These are phyloP conservation scores for Thielaviopsis euricoi DNA, from an alignment of 2,329 filamentous ascomycete genomes.

Conservation along the genomic window DNA sequence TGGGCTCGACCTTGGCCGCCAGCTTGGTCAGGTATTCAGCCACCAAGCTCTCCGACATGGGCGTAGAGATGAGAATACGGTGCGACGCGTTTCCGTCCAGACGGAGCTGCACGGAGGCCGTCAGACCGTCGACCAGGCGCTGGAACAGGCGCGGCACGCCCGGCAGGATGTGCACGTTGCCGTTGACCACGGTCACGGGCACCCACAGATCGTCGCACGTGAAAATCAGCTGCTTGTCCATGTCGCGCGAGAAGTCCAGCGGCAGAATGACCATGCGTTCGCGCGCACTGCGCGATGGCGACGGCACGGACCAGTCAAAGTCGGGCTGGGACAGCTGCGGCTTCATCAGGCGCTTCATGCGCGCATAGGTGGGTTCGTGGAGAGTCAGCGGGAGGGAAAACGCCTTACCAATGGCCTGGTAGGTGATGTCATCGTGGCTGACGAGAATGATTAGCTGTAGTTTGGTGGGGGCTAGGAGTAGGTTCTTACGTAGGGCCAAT, in stretches of 20 bases:
- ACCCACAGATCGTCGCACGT: constrained; percentile 76
- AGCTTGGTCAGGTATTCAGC: constrained; percentile 71
- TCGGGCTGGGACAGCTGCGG: constrained; percentile 54
- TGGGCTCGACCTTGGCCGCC: constrained; percentile 52
- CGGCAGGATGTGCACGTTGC: constrained; percentile 83
- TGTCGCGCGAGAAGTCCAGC: constrained; percentile 47
- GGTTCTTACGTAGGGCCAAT: constrained; percentile 71
- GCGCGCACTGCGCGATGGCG: constrained; percentile 62
- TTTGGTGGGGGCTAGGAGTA: not conserved
- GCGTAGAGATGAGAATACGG: constrained; percentile 72
- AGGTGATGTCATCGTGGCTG: constrained; percentile 95
- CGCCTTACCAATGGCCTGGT: constrained; percentile 81
- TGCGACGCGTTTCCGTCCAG: constrained; percentile 58
- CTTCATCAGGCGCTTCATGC: constrained; percentile 70
- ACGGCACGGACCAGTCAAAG: constrained; percentile 75
- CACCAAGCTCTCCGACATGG: constrained; percentile 69
- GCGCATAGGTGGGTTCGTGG: constrained; percentile 58
- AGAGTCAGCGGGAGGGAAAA: constrained; percentile 63
- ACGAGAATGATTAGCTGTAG: not conserved
- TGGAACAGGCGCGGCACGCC: constrained; percentile 77
- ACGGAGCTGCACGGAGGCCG: constrained; percentile 51
- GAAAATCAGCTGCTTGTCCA: constrained; percentile 62
- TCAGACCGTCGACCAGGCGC: constrained; percentile 59
- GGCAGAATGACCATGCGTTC: constrained; percentile 84
- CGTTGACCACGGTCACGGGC: constrained; percentile 73